Base-by-base conservation (phyloP, 768 basidiomycete species). In the Coprinopsis sp. region DNA sequence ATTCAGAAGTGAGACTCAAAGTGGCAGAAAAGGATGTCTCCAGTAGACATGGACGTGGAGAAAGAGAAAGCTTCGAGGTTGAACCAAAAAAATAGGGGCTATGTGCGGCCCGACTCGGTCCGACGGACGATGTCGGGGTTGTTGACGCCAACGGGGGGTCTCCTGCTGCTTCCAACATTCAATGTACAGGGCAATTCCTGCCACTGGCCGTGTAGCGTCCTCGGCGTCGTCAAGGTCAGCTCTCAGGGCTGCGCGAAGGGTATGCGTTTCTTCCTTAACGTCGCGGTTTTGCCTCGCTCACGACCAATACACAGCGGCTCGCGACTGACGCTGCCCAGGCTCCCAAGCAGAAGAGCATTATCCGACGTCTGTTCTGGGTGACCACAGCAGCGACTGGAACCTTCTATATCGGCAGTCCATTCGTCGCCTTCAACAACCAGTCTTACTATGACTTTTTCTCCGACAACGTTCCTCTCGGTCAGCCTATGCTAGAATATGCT, bases 381-480 rank as follows among this genome's bases (percentile, higher is more conserved):
- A 82, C 88, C 13, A 66, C 84, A 33, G 73, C 79, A 8, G 73
- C 81, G 18, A 79, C 80, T 14, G 79, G 84, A 38, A 80, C 82
- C 14, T 91, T 92, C 71, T 95, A 93, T 73, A 68, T 83, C 49
- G 81, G 84, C 41, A 91, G 91, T 64, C 78, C 84, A 7, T 86
- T 88, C 64, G 68, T 82, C 48, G 80, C 90, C 18, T 85, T 87
- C 69, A 77, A 85, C 57, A 82, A 78, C 64, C 84, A 83, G 54
- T 63, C 71, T 2, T 96, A 94, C 71, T 82, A 87, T 60, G 87
- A 94, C 54, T 75, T 95, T 61, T 96, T 96, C 72, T 75, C 81
- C 46, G 79, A 84, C 55, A 72, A 78, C 33, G 81, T 93, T 44
- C 94, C 94, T 2, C 73, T 89, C 30, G 92, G 83, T 23, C 77